These are phyloP conservation scores for Adiantum capillusveneris DNA, from an alignment of 75 land plant species.

Conservation along the genomic window DNA sequence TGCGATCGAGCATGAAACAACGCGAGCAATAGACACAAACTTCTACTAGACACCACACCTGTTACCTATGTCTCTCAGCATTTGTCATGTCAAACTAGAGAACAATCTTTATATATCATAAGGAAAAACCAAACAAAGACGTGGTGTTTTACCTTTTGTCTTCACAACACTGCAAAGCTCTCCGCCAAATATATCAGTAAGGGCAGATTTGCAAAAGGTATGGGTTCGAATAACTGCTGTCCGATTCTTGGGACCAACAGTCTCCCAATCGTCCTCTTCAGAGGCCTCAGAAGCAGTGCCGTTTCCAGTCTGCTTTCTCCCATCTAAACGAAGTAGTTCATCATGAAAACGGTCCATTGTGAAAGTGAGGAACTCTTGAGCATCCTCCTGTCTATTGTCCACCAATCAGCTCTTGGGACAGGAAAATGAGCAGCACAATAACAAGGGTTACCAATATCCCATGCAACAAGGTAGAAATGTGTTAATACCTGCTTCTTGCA, in stretches of 20 bases:
- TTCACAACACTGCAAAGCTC: conserved; percentile 83
- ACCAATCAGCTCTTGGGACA: not conserved
- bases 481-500: conserved; percentile 72
- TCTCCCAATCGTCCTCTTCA: conserved; percentile 96
- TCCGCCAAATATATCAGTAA: conserved; percentile 90
- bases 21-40: too few species aligned
- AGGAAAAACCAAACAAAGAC: not conserved
- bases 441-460: not conserved
- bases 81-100: conserved; percentile 1
- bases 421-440: not conserved
- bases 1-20: too few species aligned
- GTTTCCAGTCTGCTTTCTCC: conserved; percentile 14
- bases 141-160: conserved; percentile 52
- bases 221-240: conserved; percentile 86
- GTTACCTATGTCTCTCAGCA: too few species aligned
- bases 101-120: not conserved
- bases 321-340: conserved; percentile 76
- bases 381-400: conserved; percentile 89
- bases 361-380: conserved; percentile 87
- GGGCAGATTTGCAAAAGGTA: conserved; percentile 54
- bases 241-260: conserved; percentile 90
- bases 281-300: conserved; percentile 14
- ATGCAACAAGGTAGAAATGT: not conserved
- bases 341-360: conserved; percentile 88
- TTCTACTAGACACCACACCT: too few species aligned